Conservation (phyloP, 345 rosid genomes). For the Nasturtium officinale region DNA sequence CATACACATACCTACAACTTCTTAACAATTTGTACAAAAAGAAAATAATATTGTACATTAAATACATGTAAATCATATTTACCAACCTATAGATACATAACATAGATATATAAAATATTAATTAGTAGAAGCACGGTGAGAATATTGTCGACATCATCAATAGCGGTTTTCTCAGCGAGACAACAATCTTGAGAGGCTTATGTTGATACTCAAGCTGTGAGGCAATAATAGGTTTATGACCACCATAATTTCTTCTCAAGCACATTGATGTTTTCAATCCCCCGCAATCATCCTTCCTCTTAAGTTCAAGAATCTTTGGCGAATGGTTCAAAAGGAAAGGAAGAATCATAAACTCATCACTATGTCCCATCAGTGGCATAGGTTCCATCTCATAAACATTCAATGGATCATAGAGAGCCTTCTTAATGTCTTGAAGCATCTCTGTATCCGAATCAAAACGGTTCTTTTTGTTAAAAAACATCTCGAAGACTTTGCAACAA, state of each 20-base stretch:
- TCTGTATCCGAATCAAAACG: conserved; percentile 47
- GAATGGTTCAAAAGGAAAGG: conserved; percentile 6
- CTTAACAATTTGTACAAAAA: not conserved
- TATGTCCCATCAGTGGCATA: conserved; percentile 13
- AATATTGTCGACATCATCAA: not conserved
- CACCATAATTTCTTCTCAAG: not conserved
- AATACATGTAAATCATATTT: no score
- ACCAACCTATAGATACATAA: conserved; percentile 6
- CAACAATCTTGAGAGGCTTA: conserved; percentile 22
- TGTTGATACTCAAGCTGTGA: not conserved
- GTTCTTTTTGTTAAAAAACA: conserved; percentile 57
- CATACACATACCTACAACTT: not conserved
- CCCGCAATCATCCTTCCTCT: not conserved
- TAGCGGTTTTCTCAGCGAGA: not conserved
- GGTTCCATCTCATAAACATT: conserved; percentile 28
- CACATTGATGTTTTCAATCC: conserved; percentile 19
- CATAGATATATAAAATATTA: not conserved
- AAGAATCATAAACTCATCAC: conserved; percentile 14
- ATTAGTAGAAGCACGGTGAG: conserved; percentile 27
- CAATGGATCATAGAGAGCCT: conserved; percentile 54
- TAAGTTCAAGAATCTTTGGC: conserved; percentile 28
- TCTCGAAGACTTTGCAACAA: conserved; percentile 48
- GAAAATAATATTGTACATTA: not conserved
- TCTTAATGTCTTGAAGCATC: conserved; percentile 53
- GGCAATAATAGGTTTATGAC: not conserved